Evolutionary conservation across 345 rosid genomes (phyloP), one percentile per base, ranked within the genome.

Genomic region (Dipteronia dyeriana): DNA sequence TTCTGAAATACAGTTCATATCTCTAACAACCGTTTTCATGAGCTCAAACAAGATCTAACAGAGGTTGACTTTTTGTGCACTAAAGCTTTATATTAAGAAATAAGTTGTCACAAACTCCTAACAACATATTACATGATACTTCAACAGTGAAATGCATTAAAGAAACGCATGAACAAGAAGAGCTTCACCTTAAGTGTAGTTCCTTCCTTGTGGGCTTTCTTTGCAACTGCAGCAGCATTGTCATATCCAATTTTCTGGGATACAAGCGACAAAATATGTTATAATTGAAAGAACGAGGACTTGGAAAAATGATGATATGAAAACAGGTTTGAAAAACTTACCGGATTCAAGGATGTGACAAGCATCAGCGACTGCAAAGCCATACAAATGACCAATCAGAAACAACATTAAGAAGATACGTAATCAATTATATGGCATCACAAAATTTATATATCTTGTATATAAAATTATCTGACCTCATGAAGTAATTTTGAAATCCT

Each of bases 181-280:
- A 76, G 62, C 31, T 76, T 83, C 74, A 92, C 99, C 99, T 96
- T 96, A 84, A 94, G 81, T 56, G 97, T 94, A 63, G 79, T 76
- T 74, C 98, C 99, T 82, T 94, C 99, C 82, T 91, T 94, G 84
- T 96, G 98, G 70, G 99, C 98, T 82, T 87, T 89, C 93, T 96
- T 96, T 75, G 99, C 99, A 88, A 94, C 97, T 63, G 97, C 97
- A 6, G 99, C 99, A 66, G 98, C 99, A 73, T 92, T 92, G 87
- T 94, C 99, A 75, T 92, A 94, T 14, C 98, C 98, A 79, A 92
- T 91, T 96, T 94, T 94, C 99, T 96, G 82, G 31, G 82, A 78
- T 62, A 83, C 20, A 84, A 49, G 65, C 17, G 45, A 68, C 31
- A 1, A 41, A 47, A 22, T 51, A 45, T 70, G 68, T 75, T 31